Percentiles rank a stretch among this genome's conserved stretches.
These are phyloP conservation scores for Lactarius psammicola DNA, from an alignment of 768 basidiomycete genomes.

Conservation along the genomic window DNA sequence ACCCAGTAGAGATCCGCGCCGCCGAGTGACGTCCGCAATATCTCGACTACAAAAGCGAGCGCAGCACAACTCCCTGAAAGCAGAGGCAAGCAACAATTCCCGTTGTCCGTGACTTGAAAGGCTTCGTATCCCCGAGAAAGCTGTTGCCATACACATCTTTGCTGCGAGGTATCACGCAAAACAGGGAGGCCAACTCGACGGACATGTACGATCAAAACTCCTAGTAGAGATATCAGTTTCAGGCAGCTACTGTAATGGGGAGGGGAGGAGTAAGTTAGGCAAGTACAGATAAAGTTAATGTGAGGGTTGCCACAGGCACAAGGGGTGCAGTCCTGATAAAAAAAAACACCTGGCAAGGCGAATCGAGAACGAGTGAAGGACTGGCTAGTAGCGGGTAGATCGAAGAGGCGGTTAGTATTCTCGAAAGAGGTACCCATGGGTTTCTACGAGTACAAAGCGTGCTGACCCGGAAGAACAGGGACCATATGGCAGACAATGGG, in stretches of 20 bases:
- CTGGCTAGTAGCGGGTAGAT: background rate
- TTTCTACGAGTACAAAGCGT: no score
- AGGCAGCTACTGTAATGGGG: background rate
- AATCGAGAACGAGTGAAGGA: background rate
- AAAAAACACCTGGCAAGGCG: background rate
- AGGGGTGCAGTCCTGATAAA: background rate
- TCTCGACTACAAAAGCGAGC: no score
- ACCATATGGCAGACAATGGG: no score
- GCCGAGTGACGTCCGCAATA: no score
- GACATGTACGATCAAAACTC: background rate
- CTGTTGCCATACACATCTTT: no score
- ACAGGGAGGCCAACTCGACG: no score
- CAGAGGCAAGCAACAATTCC: no score
- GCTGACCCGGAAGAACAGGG: background rate
- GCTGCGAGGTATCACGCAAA: no score
- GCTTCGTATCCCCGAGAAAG: no score
- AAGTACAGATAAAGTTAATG: background rate
- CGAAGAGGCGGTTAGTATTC: background rate
- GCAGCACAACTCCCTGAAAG: no score
- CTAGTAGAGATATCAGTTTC: background rate
- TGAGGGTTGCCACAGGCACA: constrained; percentile 1
- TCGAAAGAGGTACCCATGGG: background rate
- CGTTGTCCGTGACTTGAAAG: no score
- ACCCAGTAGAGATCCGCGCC: no score
- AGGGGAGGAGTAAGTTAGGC: background rate